Evolutionary conservation across 352 stramenopile genomes (phyloP).

Genomic region (Thalassiosira livingstoniorum): DNA sequence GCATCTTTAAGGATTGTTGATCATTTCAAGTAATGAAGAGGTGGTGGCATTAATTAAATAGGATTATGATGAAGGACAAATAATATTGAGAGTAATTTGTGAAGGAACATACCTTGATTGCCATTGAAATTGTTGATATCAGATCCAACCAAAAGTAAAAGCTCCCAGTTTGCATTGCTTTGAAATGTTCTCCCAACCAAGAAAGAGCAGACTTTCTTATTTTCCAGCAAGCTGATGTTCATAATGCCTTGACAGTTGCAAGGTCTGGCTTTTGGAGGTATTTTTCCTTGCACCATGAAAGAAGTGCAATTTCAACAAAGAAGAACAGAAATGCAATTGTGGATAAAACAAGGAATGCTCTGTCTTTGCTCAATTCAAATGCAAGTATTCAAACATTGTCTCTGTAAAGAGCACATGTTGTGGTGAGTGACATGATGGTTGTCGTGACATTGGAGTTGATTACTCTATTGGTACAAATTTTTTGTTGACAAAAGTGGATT

Average conservation of each 20-base stretch:
- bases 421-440: conserved; percentile 90
- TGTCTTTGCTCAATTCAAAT: conserved; percentile 87
- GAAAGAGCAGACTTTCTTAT: conserved; percentile 30
- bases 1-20: conserved; percentile 8
- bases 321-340: conserved; percentile 90
- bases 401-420: conserved; percentile 92
- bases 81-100: too few relatives aligned
- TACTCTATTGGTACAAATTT: conserved; percentile 48
- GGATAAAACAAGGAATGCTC: conserved; percentile 88
- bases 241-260: conserved; percentile 25
- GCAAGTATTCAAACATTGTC: conserved; percentile 90
- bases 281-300: conserved; percentile 66
- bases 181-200: conserved; percentile 70
- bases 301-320: conserved; percentile 88
- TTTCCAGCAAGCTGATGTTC: conserved; percentile 21
- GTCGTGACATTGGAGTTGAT: conserved; percentile 88
- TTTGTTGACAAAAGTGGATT: not conserved
- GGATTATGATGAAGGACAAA: too few relatives aligned
- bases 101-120: conserved; percentile 82
- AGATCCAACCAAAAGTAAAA: conserved; percentile 97
- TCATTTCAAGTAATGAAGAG: not conserved
- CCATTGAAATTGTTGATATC: conserved; percentile 92
- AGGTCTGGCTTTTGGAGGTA: conserved; percentile 63
- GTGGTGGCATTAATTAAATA: too few relatives aligned
- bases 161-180: conserved; percentile 83